Evolutionary conservation across 2,329 filamentous ascomycete species (phyloP), one percentile per base, ranked within the genome.

Genomic region (Emmonsiellopsis sp.): DNA sequence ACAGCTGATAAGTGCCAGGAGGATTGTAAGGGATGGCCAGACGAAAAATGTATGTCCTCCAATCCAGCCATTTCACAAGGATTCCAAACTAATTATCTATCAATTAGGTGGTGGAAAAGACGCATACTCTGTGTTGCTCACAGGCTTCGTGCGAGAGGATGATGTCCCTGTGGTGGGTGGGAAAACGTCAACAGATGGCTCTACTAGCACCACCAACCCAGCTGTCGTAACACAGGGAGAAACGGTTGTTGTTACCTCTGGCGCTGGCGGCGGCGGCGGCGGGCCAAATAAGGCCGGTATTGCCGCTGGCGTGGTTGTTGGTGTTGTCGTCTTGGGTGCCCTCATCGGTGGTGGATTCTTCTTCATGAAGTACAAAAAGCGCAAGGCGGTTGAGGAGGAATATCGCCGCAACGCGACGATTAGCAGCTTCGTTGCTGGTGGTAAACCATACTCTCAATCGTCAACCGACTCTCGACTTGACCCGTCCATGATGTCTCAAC

Each of bases 391-490:
- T 3, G 88, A 94, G 67, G 86, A 93, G 58, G 89, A 94, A 65
- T 88, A 93, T 71, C 83, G 85, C 58, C 83, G 87, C 60, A 90
- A 90, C 61, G 85, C 85, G 39, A 86, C 87, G 34, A 85, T 90
- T 61, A 89, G 84, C 63, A 81, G 82, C 51, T 94, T 93, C 64
- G 70, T 75, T 53, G 65, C 67, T 47, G 85, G 87, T 60, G 80
- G 78, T 60, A 79, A 80, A 60, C 71, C 71, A 74, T 17, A 65
- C 77, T 81, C 84, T 56, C 77, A 77, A 71, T 83, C 71, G 33
- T 88, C 87, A 8, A 85, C 83, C 11, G 92, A 97, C 67, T 85
- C 87, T 42, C 83, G 92, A 53, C 82, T 96, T 54, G 92, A 97
- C 60, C 89, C 90, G 6, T 84, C 78, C 53, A 81, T 90, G 59